Percentiles rank a stretch among this genome's conserved stretches.
These are phyloP conservation scores for Tolypocladium amazonense DNA, from an alignment of 2,329 filamentous ascomycete genomes.

Conservation along the genomic window DNA sequence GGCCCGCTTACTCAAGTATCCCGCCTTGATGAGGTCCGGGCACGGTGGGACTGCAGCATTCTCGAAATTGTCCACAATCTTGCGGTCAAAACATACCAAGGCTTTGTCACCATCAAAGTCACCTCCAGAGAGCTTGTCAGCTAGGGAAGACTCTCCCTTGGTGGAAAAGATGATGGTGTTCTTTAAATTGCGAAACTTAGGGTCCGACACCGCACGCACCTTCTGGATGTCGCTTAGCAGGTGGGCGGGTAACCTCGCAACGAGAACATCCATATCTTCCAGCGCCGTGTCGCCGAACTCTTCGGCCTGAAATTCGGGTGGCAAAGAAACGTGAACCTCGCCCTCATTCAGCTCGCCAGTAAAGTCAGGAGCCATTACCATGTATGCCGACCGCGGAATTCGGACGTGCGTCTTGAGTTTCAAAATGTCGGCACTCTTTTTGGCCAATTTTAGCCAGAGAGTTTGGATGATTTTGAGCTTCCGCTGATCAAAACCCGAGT, in stretches of 20 bases:
- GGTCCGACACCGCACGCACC: slow-evolving; percentile 46
- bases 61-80: slow-evolving; percentile 54
- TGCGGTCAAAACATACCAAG: slow-evolving; percentile 65
- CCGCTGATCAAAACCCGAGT: slow-evolving; percentile 47
- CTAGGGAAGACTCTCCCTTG: slow-evolving; percentile 50
- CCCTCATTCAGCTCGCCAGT: slow-evolving; percentile 46
- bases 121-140: slow-evolving; percentile 63
- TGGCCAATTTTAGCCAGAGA: slow-evolving; percentile 34
- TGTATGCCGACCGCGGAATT: slow-evolving; percentile 49
- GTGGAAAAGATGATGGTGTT: slow-evolving; percentile 72
- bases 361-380: slow-evolving; percentile 62
- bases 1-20: slow-evolving; percentile 39
- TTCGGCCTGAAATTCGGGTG: slow-evolving; percentile 47
- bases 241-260: slow-evolving; percentile 60
- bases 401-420: slow-evolving; percentile 48
- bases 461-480: slow-evolving; percentile 37
- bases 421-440: slow-evolving; percentile 40
- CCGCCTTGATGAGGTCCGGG: slow-evolving; percentile 30
- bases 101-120: slow-evolving; percentile 75
- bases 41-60: slow-evolving; percentile 35
- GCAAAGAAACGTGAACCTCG: slow-evolving; percentile 60
- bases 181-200: slow-evolving; percentile 54
- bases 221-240: slow-evolving; percentile 64
- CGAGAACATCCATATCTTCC: slow-evolving; percentile 49
- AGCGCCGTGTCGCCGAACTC: slow-evolving; percentile 43